Conservation (phyloP, 371 early-diverging fungal genomes). For the Zopfochytrium polystomum region DNA sequence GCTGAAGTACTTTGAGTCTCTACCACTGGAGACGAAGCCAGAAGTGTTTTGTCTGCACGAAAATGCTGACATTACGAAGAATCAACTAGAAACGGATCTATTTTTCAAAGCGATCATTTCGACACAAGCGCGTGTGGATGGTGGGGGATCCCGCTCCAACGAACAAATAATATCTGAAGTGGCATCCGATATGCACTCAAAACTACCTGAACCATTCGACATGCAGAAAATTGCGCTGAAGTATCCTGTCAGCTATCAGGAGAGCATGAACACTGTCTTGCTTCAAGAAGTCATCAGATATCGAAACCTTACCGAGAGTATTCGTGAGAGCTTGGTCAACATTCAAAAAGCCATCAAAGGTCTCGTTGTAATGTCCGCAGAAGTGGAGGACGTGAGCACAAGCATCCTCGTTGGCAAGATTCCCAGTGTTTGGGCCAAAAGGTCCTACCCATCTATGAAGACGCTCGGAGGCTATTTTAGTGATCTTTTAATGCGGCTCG, state of each 20-base stretch:
- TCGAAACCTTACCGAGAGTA: constrained; percentile 43
- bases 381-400: constrained; percentile 51
- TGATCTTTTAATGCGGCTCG: constrained; percentile 45
- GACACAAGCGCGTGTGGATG: constrained; percentile 46
- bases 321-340: constrained; percentile 47
- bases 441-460: constrained; percentile 55
- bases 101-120: constrained; percentile 48
- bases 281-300: constrained; percentile 55
- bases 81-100: constrained; percentile 51
- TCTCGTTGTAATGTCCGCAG: constrained; percentile 54
- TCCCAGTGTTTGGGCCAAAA: constrained; percentile 49
- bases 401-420: constrained; percentile 50
- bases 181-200: constrained; percentile 48
- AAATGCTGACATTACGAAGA: constrained; percentile 55
- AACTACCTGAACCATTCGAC: constrained; percentile 47
- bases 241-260: constrained; percentile 51
- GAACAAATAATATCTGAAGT: constrained; percentile 49
- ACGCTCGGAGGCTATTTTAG: constrained; percentile 48
- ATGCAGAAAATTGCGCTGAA: constrained; percentile 31
- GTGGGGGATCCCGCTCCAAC: constrained; percentile 42
- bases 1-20: constrained; percentile 44
- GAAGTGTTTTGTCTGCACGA: constrained; percentile 56
- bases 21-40: constrained; percentile 52
- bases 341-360: constrained; percentile 60
- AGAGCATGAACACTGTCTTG: constrained; percentile 58